A percentile compares a stretch with the other conserved stretches of the same genome.
Conservation (phyloP, 148 eudicot species). For the Amaranthus palmeri region DNA sequence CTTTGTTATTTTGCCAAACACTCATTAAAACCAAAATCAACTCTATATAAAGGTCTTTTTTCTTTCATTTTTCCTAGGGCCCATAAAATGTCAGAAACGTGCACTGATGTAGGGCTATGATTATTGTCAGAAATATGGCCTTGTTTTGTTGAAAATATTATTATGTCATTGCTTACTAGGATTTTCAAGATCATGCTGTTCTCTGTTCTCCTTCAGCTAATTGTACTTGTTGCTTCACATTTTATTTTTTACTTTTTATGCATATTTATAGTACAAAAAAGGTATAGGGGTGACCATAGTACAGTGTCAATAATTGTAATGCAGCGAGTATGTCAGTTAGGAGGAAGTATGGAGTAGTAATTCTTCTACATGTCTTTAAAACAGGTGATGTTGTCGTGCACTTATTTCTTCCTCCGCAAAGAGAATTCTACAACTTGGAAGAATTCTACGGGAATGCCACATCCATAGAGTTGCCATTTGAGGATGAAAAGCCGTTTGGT, state of each 20-base stretch:
- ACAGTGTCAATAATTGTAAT: background rate
- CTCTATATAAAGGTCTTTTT: too few relatives aligned
- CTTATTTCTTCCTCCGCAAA: slow-evolving; percentile 79
- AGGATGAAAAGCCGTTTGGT: slow-evolving; percentile 62
- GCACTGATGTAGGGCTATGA: background rate
- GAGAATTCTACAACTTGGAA: slow-evolving; percentile 81
- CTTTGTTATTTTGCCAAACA: too few relatives aligned
- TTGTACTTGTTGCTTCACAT: background rate
- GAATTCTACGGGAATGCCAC: slow-evolving; percentile 97
- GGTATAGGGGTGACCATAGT: too few relatives aligned
- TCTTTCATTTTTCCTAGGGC: too few relatives aligned
- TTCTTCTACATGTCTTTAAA: background rate
- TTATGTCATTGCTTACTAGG: background rate
- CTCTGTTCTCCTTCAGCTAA: background rate
- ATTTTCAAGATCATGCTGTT: background rate
- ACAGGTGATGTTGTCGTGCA: slow-evolving; percentile 97
- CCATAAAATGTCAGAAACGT: too few relatives aligned
- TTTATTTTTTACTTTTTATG: too few relatives aligned
- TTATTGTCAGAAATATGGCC: background rate
- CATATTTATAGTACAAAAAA: too few relatives aligned
- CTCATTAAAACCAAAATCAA: too few relatives aligned
- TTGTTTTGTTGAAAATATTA: background rate
- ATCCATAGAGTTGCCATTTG: slow-evolving; percentile 67
- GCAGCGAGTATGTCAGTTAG: background rate
- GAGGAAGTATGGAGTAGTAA: background rate